Conservation (phyloP, 768 basidiomycete genomes). For the Xanthoconium stramineum region DNA sequence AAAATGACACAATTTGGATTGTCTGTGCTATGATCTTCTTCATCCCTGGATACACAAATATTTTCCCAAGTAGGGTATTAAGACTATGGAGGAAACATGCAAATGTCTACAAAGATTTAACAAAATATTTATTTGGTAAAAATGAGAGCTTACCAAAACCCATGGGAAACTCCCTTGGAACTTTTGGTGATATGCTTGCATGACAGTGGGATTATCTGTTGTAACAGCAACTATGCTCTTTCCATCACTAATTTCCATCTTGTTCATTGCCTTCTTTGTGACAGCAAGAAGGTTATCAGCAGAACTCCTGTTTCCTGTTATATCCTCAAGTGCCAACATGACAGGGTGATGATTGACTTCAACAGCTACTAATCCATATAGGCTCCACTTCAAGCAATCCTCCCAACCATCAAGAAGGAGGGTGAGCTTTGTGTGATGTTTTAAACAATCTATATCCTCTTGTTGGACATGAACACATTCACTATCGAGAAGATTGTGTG, state of each 20-base stretch:
- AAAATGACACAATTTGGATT: constrained; percentile 23
- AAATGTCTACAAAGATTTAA: background rate
- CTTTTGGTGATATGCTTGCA: constrained; percentile 22
- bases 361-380: constrained; percentile 27
- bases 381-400: constrained; percentile 20
- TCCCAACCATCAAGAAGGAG: constrained; percentile 35
- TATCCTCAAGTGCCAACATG: constrained; percentile 24
- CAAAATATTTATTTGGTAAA: background rate
- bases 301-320: constrained; percentile 23
- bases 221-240: constrained; percentile 24
- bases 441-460: constrained; percentile 17
- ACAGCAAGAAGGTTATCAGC: background rate
- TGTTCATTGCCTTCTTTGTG: constrained; percentile 12
- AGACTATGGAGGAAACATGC: constrained; percentile 2
- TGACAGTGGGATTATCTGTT: constrained; percentile 32
- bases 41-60: constrained; percentile 11
- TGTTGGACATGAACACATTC: constrained; percentile 21
- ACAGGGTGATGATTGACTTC: constrained; percentile 23
- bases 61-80: background rate
- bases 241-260: constrained; percentile 19
- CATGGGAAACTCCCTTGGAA: background rate
- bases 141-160: background rate
- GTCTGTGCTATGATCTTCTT: constrained; percentile 17
- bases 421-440: constrained; percentile 15
- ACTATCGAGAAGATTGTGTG: constrained; percentile 21